Evolutionary conservation across 1,284 basidiomycete species (phyloP).

Genomic region (Cystobasidium slooffiae): DNA sequence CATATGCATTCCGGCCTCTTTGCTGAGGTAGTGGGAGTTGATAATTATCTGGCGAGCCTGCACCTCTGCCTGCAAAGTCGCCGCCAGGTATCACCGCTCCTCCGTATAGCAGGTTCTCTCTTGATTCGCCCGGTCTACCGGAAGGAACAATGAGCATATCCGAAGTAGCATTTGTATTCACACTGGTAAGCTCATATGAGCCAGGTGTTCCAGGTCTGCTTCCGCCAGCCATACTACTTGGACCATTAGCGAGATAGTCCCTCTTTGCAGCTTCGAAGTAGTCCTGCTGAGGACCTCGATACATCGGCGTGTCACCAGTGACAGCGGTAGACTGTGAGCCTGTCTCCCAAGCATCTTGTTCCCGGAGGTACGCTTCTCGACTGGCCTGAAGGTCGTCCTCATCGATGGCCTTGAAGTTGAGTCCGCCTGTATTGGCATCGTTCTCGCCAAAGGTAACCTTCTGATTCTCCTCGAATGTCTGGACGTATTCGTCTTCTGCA

Average conservation of each 20-base stretch:
- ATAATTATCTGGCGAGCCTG: conserved; percentile 6
- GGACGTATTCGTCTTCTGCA: conserved; percentile 66
- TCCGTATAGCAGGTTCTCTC: conserved; percentile 38
- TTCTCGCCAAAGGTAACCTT: conserved; percentile 59
- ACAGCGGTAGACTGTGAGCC: conserved; percentile 42
- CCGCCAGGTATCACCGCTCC: neutral
- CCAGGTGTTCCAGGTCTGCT: conserved; percentile 37
- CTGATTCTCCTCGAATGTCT: conserved; percentile 74
- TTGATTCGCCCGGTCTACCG: conserved; percentile 12
- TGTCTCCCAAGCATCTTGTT: conserved; percentile 52
- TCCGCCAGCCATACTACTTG: conserved; percentile 18
- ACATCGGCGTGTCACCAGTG: conserved; percentile 35
- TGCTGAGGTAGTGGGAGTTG: conserved; percentile 1
- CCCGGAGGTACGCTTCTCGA: conserved; percentile 52
- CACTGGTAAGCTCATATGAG: conserved; percentile 23
- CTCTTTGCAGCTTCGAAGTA: conserved; percentile 37
- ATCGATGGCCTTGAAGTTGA: conserved; percentile 55
- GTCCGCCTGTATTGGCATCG: conserved; percentile 66
- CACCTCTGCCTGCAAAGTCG: conserved; percentile 16
- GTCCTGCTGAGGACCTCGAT: conserved; percentile 9
- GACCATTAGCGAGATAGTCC: conserved; percentile 43
- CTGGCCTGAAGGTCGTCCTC: conserved; percentile 56
- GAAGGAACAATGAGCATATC: neutral
- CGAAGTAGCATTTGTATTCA: conserved; percentile 15
- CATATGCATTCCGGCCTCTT: conserved; percentile 9